Conservation (phyloP, 148 eudicot species). For the Chenopodium album region DNA sequence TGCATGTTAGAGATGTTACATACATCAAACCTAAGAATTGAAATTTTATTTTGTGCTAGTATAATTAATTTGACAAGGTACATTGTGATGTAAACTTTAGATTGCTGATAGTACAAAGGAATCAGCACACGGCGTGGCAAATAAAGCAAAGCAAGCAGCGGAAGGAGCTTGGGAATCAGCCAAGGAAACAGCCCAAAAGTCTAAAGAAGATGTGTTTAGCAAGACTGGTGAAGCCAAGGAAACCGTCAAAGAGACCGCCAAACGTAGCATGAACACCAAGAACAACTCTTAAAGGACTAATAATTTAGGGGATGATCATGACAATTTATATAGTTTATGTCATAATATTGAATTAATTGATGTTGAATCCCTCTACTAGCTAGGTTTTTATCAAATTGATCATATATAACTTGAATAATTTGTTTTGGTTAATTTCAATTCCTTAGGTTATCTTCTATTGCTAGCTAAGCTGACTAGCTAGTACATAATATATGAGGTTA, state of each 20-base stretch:
- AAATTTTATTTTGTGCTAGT: not conserved
- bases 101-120: slow-evolving; percentile 41
- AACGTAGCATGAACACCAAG: slow-evolving; percentile 60
- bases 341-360: not conserved
- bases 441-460: not conserved
- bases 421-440: not conserved
- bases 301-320: not conserved
- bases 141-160: slow-evolving; percentile 68
- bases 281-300: slow-evolving; percentile 30
- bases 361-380: not conserved
- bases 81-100: slow-evolving; percentile 12
- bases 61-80: not conserved
- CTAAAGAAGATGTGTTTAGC: slow-evolving; percentile 53
- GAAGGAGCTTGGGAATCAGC: slow-evolving; percentile 77
- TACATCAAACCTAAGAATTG: too few relatives aligned
- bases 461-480: not conserved
- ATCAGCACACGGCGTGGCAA: slow-evolving; percentile 46
- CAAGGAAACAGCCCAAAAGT: slow-evolving; percentile 56
- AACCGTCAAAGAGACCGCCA: slow-evolving; percentile 42
- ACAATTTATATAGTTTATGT: not conserved
- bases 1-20: too few relatives aligned
- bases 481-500: not conserved
- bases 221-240: slow-evolving; percentile 59
- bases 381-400: not conserved
- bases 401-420: not conserved